phyloP scores from a whole-genome alignment of 2,329 filamentous ascomycete genomes.

The Simplicillium sp. region DNA sequence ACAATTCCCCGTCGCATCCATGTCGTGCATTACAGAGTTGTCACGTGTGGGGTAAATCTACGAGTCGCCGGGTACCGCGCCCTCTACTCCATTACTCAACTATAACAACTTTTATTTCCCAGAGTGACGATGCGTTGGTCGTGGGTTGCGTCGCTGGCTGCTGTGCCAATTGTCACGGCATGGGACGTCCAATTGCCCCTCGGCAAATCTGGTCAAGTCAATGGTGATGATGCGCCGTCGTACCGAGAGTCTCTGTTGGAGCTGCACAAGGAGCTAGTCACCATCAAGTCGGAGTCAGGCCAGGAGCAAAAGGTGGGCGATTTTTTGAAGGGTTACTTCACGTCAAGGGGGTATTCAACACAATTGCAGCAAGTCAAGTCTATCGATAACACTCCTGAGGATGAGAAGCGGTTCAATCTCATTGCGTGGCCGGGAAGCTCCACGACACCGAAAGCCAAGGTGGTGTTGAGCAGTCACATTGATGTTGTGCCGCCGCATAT shows the following conservation, averaged over 20 bases:
- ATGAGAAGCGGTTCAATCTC: constrained; percentile 54
- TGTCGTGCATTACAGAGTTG: no score
- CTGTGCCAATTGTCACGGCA: no score
- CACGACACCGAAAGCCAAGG: constrained; percentile 38
- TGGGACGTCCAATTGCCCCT: background rate
- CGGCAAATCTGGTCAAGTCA: background rate
- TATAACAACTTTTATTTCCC: no score
- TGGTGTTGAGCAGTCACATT: constrained; percentile 73
- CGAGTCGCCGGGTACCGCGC: no score
- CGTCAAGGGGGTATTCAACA: constrained; percentile 31
- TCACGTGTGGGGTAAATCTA: no score
- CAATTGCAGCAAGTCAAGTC: constrained; percentile 29
- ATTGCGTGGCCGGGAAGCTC: constrained; percentile 52
- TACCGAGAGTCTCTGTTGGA: constrained; percentile 49
- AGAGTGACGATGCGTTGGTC: no score
- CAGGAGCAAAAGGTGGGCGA: constrained; percentile 59
- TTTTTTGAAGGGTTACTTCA: constrained; percentile 60
- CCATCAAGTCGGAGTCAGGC: constrained; percentile 61
- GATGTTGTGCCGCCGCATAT: constrained; percentile 69
- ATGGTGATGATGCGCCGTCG: constrained; percentile 16
- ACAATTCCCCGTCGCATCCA: no score
- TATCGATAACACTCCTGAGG: constrained; percentile 17
- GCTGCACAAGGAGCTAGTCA: constrained; percentile 67
- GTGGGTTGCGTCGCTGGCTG: no score
- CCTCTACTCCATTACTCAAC: no score